phyloP scores from a whole-genome alignment of 2,329 filamentous ascomycete genomes.

The Didymella lethalis region DNA sequence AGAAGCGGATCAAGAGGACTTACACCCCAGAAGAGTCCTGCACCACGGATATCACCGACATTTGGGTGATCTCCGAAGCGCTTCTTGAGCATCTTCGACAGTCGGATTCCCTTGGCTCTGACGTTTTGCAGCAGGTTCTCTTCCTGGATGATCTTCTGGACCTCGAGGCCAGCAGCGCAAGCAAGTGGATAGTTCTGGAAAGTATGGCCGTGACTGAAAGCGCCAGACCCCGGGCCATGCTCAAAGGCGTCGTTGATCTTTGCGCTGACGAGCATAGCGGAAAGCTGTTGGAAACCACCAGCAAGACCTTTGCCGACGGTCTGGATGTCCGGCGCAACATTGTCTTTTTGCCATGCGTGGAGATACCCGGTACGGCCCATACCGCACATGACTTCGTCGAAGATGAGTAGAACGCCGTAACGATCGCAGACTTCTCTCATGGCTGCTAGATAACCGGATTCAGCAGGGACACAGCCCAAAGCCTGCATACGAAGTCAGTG shows the following conservation, averaged over 20 bases:
- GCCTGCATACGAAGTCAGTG: slow-evolving; percentile 54
- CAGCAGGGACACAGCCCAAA: slow-evolving; percentile 72
- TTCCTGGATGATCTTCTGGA: slow-evolving; percentile 66
- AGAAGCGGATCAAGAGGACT: slow-evolving; percentile 36
- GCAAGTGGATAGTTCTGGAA: slow-evolving; percentile 68
- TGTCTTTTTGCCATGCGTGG: slow-evolving; percentile 69
- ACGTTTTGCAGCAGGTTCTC: slow-evolving; percentile 68
- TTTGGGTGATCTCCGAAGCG: slow-evolving; percentile 56
- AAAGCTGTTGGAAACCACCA: slow-evolving; percentile 69
- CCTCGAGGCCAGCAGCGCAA: slow-evolving; percentile 69
- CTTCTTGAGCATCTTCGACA: slow-evolving; percentile 57
- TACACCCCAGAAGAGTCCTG: slow-evolving; percentile 66
- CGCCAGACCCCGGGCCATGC: slow-evolving; percentile 50
- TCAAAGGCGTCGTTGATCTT: slow-evolving; percentile 61
- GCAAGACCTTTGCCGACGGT: slow-evolving; percentile 72
- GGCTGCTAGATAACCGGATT: slow-evolving; percentile 73
- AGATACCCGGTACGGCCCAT: slow-evolving; percentile 66
- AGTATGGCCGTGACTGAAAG: slow-evolving; percentile 68
- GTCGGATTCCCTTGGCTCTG: slow-evolving; percentile 58
- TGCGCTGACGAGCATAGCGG: slow-evolving; percentile 64
- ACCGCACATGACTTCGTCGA: slow-evolving; percentile 81
- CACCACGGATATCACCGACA: slow-evolving; percentile 69
- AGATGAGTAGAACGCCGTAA: slow-evolving; percentile 75
- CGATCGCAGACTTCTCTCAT: slow-evolving; percentile 73
- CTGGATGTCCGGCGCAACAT: slow-evolving; percentile 69